These are phyloP conservation scores for Linum lewisii DNA, from an alignment of 345 rosid species.

Conservation along the genomic window DNA sequence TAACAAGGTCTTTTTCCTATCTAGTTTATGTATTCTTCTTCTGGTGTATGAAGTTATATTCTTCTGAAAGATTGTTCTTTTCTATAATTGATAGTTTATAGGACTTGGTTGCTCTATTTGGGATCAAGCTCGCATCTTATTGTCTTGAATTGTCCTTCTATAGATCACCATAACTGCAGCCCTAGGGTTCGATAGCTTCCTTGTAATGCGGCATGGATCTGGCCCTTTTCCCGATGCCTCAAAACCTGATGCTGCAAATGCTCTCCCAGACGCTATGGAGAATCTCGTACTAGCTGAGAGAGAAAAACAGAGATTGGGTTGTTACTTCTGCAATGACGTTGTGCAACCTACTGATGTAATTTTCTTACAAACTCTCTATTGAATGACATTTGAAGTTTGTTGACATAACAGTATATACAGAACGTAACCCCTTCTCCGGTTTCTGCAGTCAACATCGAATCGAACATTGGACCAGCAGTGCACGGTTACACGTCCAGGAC, in stretches of 20 bases:
- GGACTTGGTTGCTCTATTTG: constrained; percentile 1
- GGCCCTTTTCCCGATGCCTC: constrained; percentile 42
- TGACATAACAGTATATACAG: background rate
- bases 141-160: constrained; percentile 13
- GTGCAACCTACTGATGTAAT: constrained; percentile 93
- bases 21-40: background rate
- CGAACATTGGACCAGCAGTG: constrained; percentile 96
- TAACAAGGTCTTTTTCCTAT: constrained; percentile 53
- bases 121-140: background rate
- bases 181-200: constrained; percentile 90
- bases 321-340: constrained; percentile 95
- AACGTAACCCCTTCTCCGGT: constrained; percentile 2
- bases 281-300: constrained; percentile 33
- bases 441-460: constrained; percentile 77
- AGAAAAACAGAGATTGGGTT: constrained; percentile 61
- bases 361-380: constrained; percentile 7
- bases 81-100: background rate
- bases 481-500: constrained; percentile 94
- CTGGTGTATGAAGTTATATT: background rate
- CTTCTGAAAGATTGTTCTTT: constrained; percentile 3
- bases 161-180: constrained; percentile 91
- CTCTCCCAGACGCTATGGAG: constrained; percentile 30
- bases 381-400: too few relatives aligned
- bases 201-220: constrained; percentile 98
- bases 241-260: constrained; percentile 19